Conservation (phyloP, 345 rosid genomes). For the Moricandia arvensis region DNA sequence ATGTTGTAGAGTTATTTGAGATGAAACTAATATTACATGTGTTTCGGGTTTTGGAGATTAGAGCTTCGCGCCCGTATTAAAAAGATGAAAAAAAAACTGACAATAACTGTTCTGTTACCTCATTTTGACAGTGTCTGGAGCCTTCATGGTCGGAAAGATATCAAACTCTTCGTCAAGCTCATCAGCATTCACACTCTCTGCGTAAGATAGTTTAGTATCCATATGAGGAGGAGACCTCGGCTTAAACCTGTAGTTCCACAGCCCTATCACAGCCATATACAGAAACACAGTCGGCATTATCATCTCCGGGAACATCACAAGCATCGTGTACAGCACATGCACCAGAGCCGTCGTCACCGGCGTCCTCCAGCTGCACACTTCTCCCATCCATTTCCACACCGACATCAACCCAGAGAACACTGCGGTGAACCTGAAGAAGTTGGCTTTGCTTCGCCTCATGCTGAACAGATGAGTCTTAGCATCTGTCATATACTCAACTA, state of each 20-base stretch:
- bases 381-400: constrained; percentile 47
- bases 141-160: constrained; percentile 55
- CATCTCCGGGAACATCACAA: constrained; percentile 42
- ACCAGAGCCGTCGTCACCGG: constrained; percentile 41
- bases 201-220: constrained; percentile 69
- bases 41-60: too few species aligned
- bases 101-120: constrained; percentile 32
- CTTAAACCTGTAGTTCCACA: constrained; percentile 41
- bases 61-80: too few species aligned
- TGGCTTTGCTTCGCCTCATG: constrained; percentile 55
- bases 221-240: constrained; percentile 78
- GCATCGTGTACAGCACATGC: constrained; percentile 36
- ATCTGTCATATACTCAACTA: constrained; percentile 52
- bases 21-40: too few species aligned
- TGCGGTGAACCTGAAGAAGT: constrained; percentile 42
- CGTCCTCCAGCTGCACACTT: constrained; percentile 48
- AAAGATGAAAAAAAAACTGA: too few species aligned
- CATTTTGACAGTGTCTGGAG: constrained; percentile 53
- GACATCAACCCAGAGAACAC: constrained; percentile 32
- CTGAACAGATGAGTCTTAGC: constrained; percentile 40
- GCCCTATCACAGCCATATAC: constrained; percentile 41
- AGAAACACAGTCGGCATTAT: constrained; percentile 47
- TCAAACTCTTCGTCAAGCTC: constrained; percentile 98
- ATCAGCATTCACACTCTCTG: constrained; percentile 58
- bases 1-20: too few species aligned